Base-by-base conservation (phyloP, 768 basidiomycete species). In the Mrakia blollopis region DNA sequence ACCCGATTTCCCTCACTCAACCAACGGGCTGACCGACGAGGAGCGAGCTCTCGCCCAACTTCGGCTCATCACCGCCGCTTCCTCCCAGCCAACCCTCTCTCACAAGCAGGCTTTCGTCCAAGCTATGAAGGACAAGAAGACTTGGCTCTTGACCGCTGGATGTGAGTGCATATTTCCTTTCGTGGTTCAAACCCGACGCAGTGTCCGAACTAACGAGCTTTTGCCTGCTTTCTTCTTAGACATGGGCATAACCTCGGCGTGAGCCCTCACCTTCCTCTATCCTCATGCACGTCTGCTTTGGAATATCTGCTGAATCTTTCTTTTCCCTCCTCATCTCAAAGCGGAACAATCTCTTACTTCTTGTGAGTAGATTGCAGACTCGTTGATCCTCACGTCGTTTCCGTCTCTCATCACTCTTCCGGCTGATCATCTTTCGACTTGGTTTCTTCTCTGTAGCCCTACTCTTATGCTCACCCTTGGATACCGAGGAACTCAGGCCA, bases 91-190 rank as follows among this genome's bases (percentile, higher is more conserved):
- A 18, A 16, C 47, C 7, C 47, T 50, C 47, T 18, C 11, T 14
- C 47, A 50, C 47, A 50, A 50, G 47, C 11, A 50, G 47, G 47
- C 47, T 21, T 50, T 50, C 47, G 0, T 50, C 21, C 11, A 9
- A 3, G 47, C 47, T 18, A 50, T 50, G 47, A 50, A 50, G 47
- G 47, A 50, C 47, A 50, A 50, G 18, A 50, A 80, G 76, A 83
- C 82, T 9, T 83, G 80, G 79, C 80, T 81, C 39, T 61, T 72
- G 30, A 60, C 70, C 11, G 47, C 44, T 28, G 70, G 65, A 21
- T 68, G 57, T 57, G 57, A 28, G 57, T 57, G 11, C 7, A 7
- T 11, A 2, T 21, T 21, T 23, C 10, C 3, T 32, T 9, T 10
- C 8, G n/a, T 10, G 2, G 23, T 9, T 25, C 21, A 3, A 9